Evolutionary conservation across 2,329 filamentous ascomycete species (phyloP).

Genomic region (Trichophyton rubrum): DNA sequence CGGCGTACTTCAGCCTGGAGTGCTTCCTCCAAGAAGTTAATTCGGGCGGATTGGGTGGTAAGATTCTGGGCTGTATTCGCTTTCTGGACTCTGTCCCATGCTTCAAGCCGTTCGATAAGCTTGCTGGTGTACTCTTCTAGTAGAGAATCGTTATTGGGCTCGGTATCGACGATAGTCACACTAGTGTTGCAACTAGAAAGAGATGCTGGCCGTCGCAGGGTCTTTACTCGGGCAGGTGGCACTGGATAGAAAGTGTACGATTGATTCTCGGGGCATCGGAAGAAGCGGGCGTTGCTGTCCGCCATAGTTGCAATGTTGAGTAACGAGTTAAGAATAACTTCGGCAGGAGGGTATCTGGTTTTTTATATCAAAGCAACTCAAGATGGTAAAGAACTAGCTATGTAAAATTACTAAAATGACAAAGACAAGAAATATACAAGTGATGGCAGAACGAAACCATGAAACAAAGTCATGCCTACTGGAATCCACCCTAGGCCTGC

Average conservation of each 20-base stretch:
- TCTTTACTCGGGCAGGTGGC: not conserved
- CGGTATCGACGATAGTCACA: not conserved
- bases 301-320: not conserved
- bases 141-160: not conserved
- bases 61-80: not conserved
- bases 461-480: not conserved
- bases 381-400: not conserved
- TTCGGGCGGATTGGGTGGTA: not conserved
- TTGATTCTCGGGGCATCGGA: not conserved
- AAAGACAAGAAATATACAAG: not conserved
- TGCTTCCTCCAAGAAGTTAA: not conserved
- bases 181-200: not conserved
- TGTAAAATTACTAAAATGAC: not conserved
- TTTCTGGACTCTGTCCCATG: not conserved
- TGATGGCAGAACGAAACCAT: not conserved
- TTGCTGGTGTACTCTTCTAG: not conserved
- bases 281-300: not conserved
- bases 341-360: not conserved
- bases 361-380: not conserved
- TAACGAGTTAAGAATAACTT: not conserved
- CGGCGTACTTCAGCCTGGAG: not conserved
- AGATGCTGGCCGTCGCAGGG: not conserved
- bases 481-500: not conserved
- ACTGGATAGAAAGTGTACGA: not conserved
- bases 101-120: not conserved